Conservation (phyloP, 2,329 filamentous ascomycete genomes). For the Sporothrix brasiliensis region DNA sequence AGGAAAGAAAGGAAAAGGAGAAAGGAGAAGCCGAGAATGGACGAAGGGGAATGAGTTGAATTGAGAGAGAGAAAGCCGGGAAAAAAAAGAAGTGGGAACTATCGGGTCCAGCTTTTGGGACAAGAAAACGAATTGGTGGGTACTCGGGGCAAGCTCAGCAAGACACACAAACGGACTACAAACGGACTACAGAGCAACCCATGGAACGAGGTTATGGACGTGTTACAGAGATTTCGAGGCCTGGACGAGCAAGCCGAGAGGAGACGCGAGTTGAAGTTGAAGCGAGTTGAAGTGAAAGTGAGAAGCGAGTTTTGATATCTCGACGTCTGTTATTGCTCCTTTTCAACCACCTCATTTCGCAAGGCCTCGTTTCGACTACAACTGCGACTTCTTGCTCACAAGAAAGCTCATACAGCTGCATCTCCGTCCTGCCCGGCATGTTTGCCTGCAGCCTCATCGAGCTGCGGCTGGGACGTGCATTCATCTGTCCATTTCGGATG, state of each 20-base stretch:
- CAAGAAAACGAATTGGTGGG: slow-evolving; percentile 25
- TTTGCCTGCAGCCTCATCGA: neutral
- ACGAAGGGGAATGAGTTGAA: slow-evolving; percentile 38
- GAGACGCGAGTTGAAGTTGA: neutral
- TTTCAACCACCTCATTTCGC: neutral
- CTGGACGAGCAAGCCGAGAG: neutral
- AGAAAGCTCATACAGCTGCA: neutral
- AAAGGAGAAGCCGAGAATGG: slow-evolving; percentile 38
- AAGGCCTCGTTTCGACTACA: neutral
- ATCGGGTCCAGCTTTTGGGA: slow-evolving; percentile 32
- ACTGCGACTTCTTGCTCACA: neutral
- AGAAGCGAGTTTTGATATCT: slow-evolving; percentile 4
- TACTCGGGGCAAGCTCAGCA: slow-evolving; percentile 27
- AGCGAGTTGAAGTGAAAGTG: neutral
- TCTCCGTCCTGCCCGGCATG: neutral
- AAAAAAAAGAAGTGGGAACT: slow-evolving; percentile 35
- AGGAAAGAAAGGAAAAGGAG: slow-evolving; percentile 32
- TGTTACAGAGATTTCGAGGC: slow-evolving; percentile 15
- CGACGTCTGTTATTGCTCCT: neutral
- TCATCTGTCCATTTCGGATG: neutral
- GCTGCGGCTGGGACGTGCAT: neutral
- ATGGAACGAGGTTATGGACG: slow-evolving; percentile 23
- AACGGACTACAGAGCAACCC: slow-evolving; percentile 7
- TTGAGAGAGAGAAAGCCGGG: slow-evolving; percentile 35
- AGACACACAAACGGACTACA: slow-evolving; percentile 17